Percentiles rank a stretch among this genome's conserved stretches.
phyloP scores from a whole-genome alignment of 75 land plant species.

The Chamaecyparis obtusa region DNA sequence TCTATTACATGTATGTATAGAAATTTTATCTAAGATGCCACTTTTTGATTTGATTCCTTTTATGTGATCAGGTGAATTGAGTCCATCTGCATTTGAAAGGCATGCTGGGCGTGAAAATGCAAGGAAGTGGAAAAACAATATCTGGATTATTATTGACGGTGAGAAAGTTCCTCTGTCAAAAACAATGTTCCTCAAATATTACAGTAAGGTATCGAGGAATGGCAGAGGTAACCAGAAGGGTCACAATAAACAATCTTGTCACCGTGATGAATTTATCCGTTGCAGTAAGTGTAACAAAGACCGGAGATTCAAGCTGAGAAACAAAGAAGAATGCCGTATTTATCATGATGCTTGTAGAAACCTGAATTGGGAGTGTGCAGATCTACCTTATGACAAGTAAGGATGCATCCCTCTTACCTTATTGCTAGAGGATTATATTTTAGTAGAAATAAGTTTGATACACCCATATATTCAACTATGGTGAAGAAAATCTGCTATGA shows the following conservation, averaged over 20 bases:
- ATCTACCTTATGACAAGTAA: conserved; percentile 58
- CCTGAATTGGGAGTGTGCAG: conserved; percentile 58
- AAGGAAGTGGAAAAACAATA: conserved; percentile 66
- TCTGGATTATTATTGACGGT: conserved; percentile 61
- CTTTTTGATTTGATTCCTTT: not conserved
- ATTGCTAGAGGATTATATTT: not conserved
- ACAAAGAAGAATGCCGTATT: conserved; percentile 57
- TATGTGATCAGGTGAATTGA: conserved; percentile 46
- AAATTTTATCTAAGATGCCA: not conserved
- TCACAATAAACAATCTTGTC: conserved; percentile 33
- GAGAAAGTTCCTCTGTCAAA: conserved; percentile 46
- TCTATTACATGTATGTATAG: not conserved
- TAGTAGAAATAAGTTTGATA: not conserved
- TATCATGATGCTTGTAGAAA: conserved; percentile 60
- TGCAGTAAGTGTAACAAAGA: conserved; percentile 61
- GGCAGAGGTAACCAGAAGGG: conserved; percentile 34
- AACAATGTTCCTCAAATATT: conserved; percentile 50
- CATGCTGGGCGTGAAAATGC: conserved; percentile 71
- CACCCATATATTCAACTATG: not conserved
- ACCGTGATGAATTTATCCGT: conserved; percentile 69
- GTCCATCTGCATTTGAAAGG: conserved; percentile 73
- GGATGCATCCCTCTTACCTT: not conserved
- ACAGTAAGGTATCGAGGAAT: conserved; percentile 33
- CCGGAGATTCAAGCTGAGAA: conserved; percentile 54
- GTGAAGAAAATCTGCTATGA: not conserved